phyloP scores from a whole-genome alignment of 1,139 yeast genomes.

The Pichia inconspicua region DNA sequence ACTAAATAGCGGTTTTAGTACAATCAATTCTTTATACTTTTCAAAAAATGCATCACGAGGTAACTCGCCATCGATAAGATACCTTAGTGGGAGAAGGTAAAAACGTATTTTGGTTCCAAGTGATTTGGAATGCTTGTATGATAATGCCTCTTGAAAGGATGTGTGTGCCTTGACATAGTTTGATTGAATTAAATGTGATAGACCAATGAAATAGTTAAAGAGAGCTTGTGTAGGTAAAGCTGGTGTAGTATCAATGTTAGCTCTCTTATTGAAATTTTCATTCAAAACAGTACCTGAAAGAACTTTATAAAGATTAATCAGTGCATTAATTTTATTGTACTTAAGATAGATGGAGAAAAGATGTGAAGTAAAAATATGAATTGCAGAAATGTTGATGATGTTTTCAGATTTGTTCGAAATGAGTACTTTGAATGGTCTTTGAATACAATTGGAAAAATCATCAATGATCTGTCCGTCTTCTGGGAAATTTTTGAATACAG shows the following conservation, averaged over 20 bases:
- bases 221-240: conserved; percentile 47
- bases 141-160: conserved; percentile 12
- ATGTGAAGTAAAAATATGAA: conserved; percentile 58
- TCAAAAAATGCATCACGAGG: conserved; percentile 39
- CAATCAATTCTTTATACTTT: conserved; percentile 29
- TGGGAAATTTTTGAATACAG: not conserved
- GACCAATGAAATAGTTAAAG: conserved; percentile 55
- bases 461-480: conserved; percentile 27
- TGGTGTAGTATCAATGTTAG: conserved; percentile 27
- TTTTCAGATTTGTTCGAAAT: conserved; percentile 66
- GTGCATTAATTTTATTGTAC: conserved; percentile 64
- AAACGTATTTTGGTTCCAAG: conserved; percentile 32
- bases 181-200: conserved; percentile 2
- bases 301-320: conserved; percentile 72
- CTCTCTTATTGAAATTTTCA: conserved; percentile 18
- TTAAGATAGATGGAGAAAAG: conserved; percentile 67
- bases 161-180: conserved; percentile 2
- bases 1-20: not conserved
- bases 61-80: conserved; percentile 35
- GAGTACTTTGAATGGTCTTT: conserved; percentile 69
- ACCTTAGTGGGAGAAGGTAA: conserved; percentile 48
- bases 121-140: conserved; percentile 29
- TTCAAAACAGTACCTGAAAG: conserved; percentile 25
- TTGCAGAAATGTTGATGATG: conserved; percentile 57
- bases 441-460: conserved; percentile 57